Evolutionary conservation across 2,329 filamentous ascomycete species (phyloP), one percentile per base, ranked within the genome.

Genomic region (Chalaropsis thielavioides): DNA sequence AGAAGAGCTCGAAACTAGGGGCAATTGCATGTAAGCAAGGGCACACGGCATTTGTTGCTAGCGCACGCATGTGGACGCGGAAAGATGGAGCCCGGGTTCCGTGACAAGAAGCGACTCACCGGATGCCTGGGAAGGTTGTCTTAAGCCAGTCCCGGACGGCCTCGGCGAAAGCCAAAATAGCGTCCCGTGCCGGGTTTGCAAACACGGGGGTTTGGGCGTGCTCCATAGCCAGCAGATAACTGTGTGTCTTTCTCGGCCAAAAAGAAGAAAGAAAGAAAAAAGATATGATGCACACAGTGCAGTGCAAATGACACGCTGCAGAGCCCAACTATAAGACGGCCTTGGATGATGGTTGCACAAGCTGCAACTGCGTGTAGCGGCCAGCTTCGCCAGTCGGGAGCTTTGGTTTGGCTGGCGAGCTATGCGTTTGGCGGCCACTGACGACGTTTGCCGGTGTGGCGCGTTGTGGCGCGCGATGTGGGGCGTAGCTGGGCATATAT

Each of bases 1-100:
- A 71, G 35, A 69, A 58, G 19, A 71, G 68, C 51, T 75, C 74
- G 19, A 75, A 67, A 54, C 66, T 67, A 40, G 60, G 24, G 62
- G 59, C 31, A 46, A 54, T 40, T 24, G 49, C 49, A 67, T 43
- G 40, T 56, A 22, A 61, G 56, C n/a, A 35, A 19, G 22, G 56
- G 24, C 7, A 44, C 15, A 35, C 8, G 15, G 35, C 1, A 35
- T 13, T 8, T 15, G 38, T 3, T 17, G 8, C 2, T 19, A 17
- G n/a, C 13, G 24, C n/a, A 6, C n/a, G 38, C 38, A 15, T 19
- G 19, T 22, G 22, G 15, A n/a, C 6, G 54, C 2, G 51, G 11
- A 5, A 11, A 13, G 3, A 6, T n/a, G 15, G 8, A 59, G 13
- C 56, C n/a, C 13, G 51, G 51, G 22, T 10, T 10, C 3, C 3